Percentiles rank a stretch among this genome's conserved stretches.
These are phyloP conservation scores for Butyriboletus loyo DNA, from an alignment of 768 basidiomycete genomes.

Conservation along the genomic window DNA sequence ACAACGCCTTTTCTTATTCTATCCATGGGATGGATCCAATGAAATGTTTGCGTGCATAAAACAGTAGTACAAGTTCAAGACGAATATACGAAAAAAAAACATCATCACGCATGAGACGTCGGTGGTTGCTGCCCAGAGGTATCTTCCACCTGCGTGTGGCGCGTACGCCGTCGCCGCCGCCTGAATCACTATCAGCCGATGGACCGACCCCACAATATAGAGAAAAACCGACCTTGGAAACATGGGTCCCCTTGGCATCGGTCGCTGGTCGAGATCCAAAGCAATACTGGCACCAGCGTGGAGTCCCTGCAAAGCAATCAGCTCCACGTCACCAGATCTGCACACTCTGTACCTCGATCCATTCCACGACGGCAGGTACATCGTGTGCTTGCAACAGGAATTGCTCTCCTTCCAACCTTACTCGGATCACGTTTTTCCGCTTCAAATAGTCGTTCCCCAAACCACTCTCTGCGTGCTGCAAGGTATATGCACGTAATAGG, in stretches of 20 bases:
- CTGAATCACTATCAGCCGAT: conserved; percentile 7
- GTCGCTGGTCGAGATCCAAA: conserved; percentile 85
- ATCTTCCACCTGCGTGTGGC: conserved; percentile 16
- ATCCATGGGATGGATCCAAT: neutral
- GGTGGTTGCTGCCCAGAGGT: neutral
- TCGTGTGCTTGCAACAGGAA: conserved; percentile 89
- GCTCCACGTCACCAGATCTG: neutral
- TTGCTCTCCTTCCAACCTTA: conserved; percentile 93
- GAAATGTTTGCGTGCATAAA: neutral
- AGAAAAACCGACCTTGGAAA: conserved; percentile 60
- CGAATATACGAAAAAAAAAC: neutral
- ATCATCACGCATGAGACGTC: neutral
- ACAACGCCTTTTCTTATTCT: neutral
- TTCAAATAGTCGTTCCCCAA: conserved; percentile 94
- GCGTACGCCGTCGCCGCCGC: conserved; percentile 29
- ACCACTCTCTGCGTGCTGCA: conserved; percentile 92
- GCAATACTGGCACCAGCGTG: conserved; percentile 92
- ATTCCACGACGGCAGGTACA: conserved; percentile 81
- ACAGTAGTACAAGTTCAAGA: neutral
- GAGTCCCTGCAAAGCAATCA: conserved; percentile 54
- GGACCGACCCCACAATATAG: no score
- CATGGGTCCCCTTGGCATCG: conserved; percentile 88
- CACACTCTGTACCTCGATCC: conserved; percentile 79
- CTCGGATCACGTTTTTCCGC: conserved; percentile 88
- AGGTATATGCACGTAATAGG: conserved; percentile 68